Percentiles rank a stretch among this genome's conserved stretches.
Evolutionary conservation across 2,329 filamentous ascomycete species (phyloP).

Genomic region (Trichoderma aggressivum): DNA sequence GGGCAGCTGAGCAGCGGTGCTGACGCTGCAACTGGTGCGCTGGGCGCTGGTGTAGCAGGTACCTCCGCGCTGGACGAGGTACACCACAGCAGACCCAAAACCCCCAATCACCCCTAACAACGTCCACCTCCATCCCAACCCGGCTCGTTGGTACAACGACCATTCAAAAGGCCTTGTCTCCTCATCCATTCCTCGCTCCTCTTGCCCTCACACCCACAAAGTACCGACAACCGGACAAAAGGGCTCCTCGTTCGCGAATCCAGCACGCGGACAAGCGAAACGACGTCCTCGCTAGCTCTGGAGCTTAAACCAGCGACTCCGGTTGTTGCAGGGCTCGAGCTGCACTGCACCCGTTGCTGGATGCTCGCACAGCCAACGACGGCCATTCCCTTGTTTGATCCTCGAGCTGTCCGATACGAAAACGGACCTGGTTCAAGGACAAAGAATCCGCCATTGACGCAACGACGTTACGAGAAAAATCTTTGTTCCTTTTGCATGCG

Average conservation of each 20-base stretch:
- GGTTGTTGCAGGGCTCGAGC: conserved; percentile 1
- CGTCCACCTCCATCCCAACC: conserved; percentile 29
- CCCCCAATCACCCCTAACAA: conserved; percentile 32
- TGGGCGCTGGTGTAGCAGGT: background rate
- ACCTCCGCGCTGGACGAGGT: background rate
- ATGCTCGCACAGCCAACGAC: conserved; percentile 19
- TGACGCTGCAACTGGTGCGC: conserved; percentile 14
- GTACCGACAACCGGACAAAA: conserved; percentile 21
- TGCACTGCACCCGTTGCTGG: conserved; percentile 12
- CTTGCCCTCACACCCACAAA: conserved; percentile 31
- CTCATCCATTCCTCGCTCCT: conserved; percentile 31
- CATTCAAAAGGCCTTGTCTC: conserved; percentile 43
- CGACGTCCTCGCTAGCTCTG: background rate
- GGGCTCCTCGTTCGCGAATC: conserved; percentile 20
- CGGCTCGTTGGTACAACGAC: conserved; percentile 20
- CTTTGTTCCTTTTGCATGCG: conserved; percentile 20
- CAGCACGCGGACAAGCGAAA: conserved; percentile 19
- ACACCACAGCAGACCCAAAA: conserved; percentile 2
- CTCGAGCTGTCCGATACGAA: background rate
- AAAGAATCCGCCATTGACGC: background rate
- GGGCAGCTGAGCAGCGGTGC: conserved; percentile 18
- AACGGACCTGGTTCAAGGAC: background rate
- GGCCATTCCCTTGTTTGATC: conserved; percentile 12
- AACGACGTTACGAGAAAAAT: conserved; percentile 11
- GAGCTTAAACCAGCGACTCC: background rate